phyloP scores from a whole-genome alignment of 352 stramenopile species.

The Globisporangium apiculatum region DNA sequence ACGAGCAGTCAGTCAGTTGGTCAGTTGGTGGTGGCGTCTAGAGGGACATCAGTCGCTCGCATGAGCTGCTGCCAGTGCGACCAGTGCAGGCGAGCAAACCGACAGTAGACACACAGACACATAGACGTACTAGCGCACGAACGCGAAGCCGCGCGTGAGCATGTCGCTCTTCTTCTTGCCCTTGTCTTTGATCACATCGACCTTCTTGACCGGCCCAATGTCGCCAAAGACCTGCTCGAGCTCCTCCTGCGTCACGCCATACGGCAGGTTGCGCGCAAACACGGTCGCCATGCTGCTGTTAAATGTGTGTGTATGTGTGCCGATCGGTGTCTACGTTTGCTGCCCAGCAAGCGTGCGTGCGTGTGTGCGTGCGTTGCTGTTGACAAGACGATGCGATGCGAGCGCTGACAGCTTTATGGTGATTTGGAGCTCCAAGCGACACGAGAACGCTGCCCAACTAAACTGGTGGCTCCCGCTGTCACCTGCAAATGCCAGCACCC shows the following conservation, averaged over 20 bases:
- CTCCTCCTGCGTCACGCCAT: constrained; percentile 78
- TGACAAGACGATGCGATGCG: background rate
- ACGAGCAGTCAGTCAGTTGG: background rate
- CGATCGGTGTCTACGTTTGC: background rate
- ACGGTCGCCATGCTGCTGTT: constrained; percentile 35
- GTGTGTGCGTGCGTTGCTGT: background rate
- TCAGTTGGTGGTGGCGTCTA: background rate
- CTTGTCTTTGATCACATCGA: constrained; percentile 88
- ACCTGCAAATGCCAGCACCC: background rate
- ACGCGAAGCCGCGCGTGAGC: constrained; percentile 79
- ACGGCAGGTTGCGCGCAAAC: constrained; percentile 85
- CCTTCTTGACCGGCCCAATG: constrained; percentile 78
- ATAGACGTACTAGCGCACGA: constrained; percentile 76
- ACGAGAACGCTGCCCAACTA: background rate
- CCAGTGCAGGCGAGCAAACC: background rate
- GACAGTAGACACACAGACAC: background rate
- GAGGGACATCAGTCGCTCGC: too few species aligned
- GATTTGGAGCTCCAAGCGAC: constrained; percentile 8
- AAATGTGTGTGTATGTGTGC: background rate
- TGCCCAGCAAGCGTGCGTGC: background rate
- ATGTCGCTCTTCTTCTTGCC: constrained; percentile 75
- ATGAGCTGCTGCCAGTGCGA: background rate
- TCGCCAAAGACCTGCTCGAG: constrained; percentile 80
- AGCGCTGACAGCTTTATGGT: background rate
- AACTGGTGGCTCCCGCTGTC: constrained; percentile 7